Evolutionary conservation across 495 filamentous ascomycete genomes (phyloP).

Genomic region (Xylaria castorea): DNA sequence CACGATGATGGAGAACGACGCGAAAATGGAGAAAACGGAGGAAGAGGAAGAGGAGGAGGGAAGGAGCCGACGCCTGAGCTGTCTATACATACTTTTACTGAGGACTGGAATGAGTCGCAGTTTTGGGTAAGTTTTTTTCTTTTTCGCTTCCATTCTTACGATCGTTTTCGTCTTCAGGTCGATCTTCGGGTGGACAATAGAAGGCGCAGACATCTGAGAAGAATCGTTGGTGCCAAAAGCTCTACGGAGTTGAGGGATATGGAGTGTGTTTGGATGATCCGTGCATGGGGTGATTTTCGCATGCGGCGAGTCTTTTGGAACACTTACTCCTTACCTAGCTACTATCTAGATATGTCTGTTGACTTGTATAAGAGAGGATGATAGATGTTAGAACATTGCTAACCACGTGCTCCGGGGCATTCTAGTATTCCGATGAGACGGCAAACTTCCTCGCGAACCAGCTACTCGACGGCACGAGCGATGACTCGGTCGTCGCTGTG

Average conservation of each 20-base stretch:
- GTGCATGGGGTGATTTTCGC: neutral
- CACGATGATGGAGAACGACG: slow-evolving; percentile 27
- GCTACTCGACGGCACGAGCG: slow-evolving; percentile 62
- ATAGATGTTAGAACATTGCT: neutral
- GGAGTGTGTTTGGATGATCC: neutral
- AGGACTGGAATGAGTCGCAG: slow-evolving; percentile 84
- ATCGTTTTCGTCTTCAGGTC: neutral
- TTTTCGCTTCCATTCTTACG: neutral
- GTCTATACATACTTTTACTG: slow-evolving; percentile 74
- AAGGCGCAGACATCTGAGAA: too few species aligned
- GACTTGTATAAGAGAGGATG: neutral
- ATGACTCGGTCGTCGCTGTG: slow-evolving; percentile 65
- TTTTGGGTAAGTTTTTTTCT: slow-evolving; percentile 66
- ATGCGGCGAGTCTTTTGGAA: neutral
- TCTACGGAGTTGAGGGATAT: neutral
- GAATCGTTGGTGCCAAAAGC: neutral
- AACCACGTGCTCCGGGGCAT: neutral
- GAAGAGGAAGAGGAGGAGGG: slow-evolving; percentile 17
- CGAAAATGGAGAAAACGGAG: neutral
- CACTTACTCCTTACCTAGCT: neutral
- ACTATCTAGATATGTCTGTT: neutral
- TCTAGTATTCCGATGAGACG: slow-evolving; percentile 73
- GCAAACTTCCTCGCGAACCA: slow-evolving; percentile 66
- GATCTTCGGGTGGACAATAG: neutral
- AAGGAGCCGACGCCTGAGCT: slow-evolving; percentile 42